Base-by-base conservation (phyloP, 441 rosid genomes). In the Dalechampia spathulata region DNA sequence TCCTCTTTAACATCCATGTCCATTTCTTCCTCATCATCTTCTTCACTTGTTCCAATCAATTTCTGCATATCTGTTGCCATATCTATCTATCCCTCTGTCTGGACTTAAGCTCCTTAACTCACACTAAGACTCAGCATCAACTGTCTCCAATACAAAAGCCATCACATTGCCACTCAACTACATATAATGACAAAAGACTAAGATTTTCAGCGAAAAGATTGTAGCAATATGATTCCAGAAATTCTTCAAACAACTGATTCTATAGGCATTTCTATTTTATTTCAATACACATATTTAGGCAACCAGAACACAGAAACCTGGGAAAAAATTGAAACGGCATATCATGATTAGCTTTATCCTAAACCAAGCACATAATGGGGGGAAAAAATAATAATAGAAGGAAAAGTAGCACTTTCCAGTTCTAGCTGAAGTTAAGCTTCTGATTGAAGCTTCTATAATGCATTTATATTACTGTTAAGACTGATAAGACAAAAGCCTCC, bases 11-110 rank as follows among this genome's bases (percentile, higher is more conserved):
- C 90, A 63, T 86, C 95, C 85, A 83, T 81, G 48, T 81, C 96
- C 76, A 84, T 77, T 54, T 87, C 99, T 61, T 93, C 97, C 12
- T 90, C 97, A 38, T 90, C 95, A 44, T 90, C 98, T 64, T 94
- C 96, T 74, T 94, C 96, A 64, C 94, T 84, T 1, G 78, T 69
- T 48, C 78, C 95, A 23, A 84, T 58, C 58, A 87, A 69, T 48
- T 78, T 94, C 62, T 86, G 95, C 83, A 80, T 78, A 57, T 87
- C 90, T 9, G 98, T 80, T 49, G 91, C 85, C 99, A 92, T 55
- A 27, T 15, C 7, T 9, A 15, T 81, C 6, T 69, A 58, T 49
- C 47, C 23, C 56, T 41, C 60, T 39, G 51, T 28, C 48, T 49
- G 62, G 37, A 22, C 39, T 38, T 43, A 58, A 65, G 52, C 64